Evolutionary conservation across 2,329 filamentous ascomycete species (phyloP), one percentile per base, ranked within the genome.

Genomic region (Neurospora crassa): DNA sequence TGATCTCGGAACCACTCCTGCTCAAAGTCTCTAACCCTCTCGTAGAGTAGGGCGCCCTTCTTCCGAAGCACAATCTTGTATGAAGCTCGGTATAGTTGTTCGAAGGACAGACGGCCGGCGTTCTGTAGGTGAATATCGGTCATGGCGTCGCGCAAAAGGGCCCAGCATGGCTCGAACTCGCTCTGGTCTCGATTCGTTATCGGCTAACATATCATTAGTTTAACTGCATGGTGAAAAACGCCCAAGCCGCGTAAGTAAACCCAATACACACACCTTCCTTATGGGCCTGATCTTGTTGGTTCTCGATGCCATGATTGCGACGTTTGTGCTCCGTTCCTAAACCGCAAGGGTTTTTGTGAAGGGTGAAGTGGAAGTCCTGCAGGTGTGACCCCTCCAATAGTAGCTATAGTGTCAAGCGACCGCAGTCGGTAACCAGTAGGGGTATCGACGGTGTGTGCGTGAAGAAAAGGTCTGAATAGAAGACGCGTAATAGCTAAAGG

Each of bases 21-120:
- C 81, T 98, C 95, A 70, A 97, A 93, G 2, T 89, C 83, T 76
- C 91, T 91, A 68, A 98, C 94, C 11, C 88, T 86, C 5, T 91
- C 87, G 81, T 98, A 98, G 1, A 99, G 86, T 12, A 90, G 84
- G 42, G 92, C 89, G 37, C 94, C 94, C 76, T 94, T 91, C 82
- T 95, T 96, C 81, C 91, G 92, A 43, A 97, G 83, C 0, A 98
- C 95, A 24, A 98, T 92, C 80, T 96, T 95, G 82, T 99, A 99
- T 5, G 93, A 92, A 70, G 92, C 92, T 71, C 96, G 91, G 82
- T 99, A 99, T 0, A 99, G 88, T 78, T 97, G 92, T 80, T 99
- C 96, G 83, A 97, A 99, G 0, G 94, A 97, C 2, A 99, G 88
- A 18, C 87, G 86, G 11, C 94, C 96, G 72, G 94, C 94, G 79